These are phyloP conservation scores for Rhizopus stolonifer DNA, from an alignment of 371 early-diverging fungal genomes.

Conservation along the genomic window DNA sequence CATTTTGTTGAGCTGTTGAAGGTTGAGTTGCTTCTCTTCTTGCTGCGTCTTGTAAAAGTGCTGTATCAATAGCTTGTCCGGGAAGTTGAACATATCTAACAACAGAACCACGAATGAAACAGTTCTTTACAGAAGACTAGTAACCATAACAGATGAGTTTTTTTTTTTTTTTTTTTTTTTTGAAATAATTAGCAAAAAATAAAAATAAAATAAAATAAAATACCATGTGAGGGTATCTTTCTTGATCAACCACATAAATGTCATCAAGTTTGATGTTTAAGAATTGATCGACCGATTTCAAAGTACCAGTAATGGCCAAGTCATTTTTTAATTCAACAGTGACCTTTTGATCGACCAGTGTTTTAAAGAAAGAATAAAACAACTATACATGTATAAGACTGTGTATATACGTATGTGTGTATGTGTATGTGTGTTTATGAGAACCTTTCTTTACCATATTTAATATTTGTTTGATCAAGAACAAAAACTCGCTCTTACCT, in stretches of 20 bases:
- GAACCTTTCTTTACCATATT: background rate
- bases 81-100: slow-evolving; percentile 97
- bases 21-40: slow-evolving; percentile 81
- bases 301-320: slow-evolving; percentile 86
- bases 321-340: slow-evolving; percentile 99
- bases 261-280: slow-evolving; percentile 96
- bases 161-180: too few relatives aligned
- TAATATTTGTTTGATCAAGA: too few relatives aligned
- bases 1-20: slow-evolving; percentile 52
- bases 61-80: slow-evolving; percentile 86
- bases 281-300: slow-evolving; percentile 98
- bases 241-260: slow-evolving; percentile 84
- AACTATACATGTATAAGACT: slow-evolving; percentile 58
- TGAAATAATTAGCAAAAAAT: too few relatives aligned
- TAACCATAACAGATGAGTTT: background rate
- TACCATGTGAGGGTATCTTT: slow-evolving; percentile 97
- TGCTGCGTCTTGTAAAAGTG: slow-evolving; percentile 94
- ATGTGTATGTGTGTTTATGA: background rate
- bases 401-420: too few relatives aligned
- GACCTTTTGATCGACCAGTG: slow-evolving; percentile 93
- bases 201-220: background rate
- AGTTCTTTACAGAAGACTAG: slow-evolving; percentile 92
- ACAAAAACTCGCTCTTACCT: too few relatives aligned
- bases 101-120: slow-evolving; percentile 98
- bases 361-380: slow-evolving; percentile 99